Evolutionary conservation across 2,329 filamentous ascomycete genomes (phyloP).

Genomic region (Chalaropsis ovoidea): DNA sequence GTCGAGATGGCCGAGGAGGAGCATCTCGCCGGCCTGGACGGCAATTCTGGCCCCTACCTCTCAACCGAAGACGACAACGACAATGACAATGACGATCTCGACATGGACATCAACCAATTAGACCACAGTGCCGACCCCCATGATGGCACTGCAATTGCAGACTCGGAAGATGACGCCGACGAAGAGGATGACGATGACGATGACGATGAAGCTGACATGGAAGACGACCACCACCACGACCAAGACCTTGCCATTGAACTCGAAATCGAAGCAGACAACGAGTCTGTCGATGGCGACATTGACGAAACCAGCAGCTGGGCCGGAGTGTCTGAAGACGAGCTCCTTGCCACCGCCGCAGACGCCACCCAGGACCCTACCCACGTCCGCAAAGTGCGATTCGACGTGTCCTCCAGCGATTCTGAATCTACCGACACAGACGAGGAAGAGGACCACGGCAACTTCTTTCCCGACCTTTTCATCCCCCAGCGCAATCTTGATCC

Average conservation of each 20-base stretch:
- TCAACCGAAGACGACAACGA: slow-evolving; percentile 36
- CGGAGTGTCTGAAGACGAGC: slow-evolving; percentile 18
- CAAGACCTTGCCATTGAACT: slow-evolving; percentile 31
- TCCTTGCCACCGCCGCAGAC: slow-evolving; percentile 36
- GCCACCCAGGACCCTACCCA: slow-evolving; percentile 37
- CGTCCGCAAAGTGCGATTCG: slow-evolving; percentile 64
- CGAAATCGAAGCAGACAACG: slow-evolving; percentile 6
- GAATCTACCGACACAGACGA: slow-evolving; percentile 51
- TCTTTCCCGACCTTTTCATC: slow-evolving; percentile 71
- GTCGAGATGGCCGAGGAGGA: slow-evolving; percentile 69
- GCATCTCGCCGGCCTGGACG: slow-evolving; percentile 50
- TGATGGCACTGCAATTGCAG: slow-evolving; percentile 30
- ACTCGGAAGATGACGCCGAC: slow-evolving; percentile 6
- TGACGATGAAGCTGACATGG: slow-evolving; percentile 3
- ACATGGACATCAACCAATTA: slow-evolving; percentile 34
- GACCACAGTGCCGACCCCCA: slow-evolving; percentile 31
- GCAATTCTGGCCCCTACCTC: slow-evolving; percentile 34
- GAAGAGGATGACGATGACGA: slow-evolving; percentile 23
- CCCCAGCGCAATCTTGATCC: slow-evolving; percentile 64
- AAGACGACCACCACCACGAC: slow-evolving; percentile 30
- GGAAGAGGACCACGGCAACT: slow-evolving; percentile 43
- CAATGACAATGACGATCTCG: slow-evolving; percentile 35
- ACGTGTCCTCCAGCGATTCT: slow-evolving; percentile 54
- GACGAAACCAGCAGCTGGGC: slow-evolving; percentile 22
- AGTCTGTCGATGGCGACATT: slow-evolving; percentile 21